Conservation (phyloP, 768 basidiomycete genomes). For the Leccinellum albellum region DNA sequence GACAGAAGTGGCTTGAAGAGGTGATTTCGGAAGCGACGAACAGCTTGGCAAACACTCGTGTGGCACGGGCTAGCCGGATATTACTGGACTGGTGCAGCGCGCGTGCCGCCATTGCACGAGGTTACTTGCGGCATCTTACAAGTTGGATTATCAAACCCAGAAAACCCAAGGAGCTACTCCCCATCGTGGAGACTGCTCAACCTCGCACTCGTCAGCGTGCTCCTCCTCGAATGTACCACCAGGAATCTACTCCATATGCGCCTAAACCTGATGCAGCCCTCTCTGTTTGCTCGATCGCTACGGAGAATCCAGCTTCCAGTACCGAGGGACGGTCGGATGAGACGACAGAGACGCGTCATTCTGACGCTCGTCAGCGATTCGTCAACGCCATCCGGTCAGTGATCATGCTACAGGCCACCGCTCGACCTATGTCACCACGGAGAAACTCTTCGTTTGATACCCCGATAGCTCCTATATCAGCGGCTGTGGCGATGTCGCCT, state of each 20-base stretch:
- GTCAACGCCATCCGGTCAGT: constrained; percentile 44
- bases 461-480: constrained; percentile 20
- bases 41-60: constrained; percentile 24
- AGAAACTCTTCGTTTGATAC: constrained; percentile 30
- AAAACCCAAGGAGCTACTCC: constrained; percentile 20
- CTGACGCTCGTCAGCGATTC: constrained; percentile 36
- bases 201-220: constrained; percentile 11
- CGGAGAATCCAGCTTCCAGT: constrained; percentile 27
- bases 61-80: constrained; percentile 25
- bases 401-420: constrained; percentile 39
- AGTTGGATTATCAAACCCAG: constrained; percentile 24
- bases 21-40: constrained; percentile 32
- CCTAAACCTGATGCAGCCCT: constrained; percentile 21
- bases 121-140: constrained; percentile 22
- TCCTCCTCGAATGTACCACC: constrained; percentile 19
- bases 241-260: constrained; percentile 17
- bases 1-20: constrained; percentile 50
- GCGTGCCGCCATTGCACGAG: constrained; percentile 17
- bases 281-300: constrained; percentile 25
- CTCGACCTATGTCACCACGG: constrained; percentile 30
- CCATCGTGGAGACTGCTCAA: constrained; percentile 20
- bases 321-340: constrained; percentile 29
- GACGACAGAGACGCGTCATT: constrained; percentile 20
- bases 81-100: constrained; percentile 23
- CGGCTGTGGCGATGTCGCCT: constrained; percentile 26